These are phyloP conservation scores for Nakazawaea pomicola DNA, from an alignment of 805 yeast species.

Conservation along the genomic window DNA sequence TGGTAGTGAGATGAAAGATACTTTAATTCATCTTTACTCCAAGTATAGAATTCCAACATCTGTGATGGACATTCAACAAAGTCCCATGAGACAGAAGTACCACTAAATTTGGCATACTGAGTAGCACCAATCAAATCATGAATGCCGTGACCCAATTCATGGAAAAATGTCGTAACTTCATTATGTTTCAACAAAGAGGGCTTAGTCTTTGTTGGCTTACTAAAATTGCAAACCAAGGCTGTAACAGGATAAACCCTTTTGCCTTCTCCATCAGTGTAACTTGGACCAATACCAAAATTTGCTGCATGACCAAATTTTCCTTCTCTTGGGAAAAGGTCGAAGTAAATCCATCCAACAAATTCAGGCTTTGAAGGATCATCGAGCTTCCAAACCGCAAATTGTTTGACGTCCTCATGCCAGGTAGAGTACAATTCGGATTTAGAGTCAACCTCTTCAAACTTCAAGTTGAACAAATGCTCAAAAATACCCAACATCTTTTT, in stretches of 20 bases:
- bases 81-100: constrained; percentile 76
- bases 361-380: constrained; percentile 44
- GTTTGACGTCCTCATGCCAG: constrained; percentile 81
- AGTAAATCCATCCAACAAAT: constrained; percentile 74
- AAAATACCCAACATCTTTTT: constrained; percentile 66
- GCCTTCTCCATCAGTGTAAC: constrained; percentile 47
- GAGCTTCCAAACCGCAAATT: constrained; percentile 64
- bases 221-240: constrained; percentile 79
- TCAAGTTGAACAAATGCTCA: constrained; percentile 63
- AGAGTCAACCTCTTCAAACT: constrained; percentile 49
- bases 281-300: constrained; percentile 63
- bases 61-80: constrained; percentile 92
- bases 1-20: constrained; percentile 60
- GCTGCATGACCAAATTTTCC: constrained; percentile 92
- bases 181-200: constrained; percentile 73
- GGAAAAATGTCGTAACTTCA: constrained; percentile 82
- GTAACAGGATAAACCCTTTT: constrained; percentile 60
- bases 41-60: constrained; percentile 84
- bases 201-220: constrained; percentile 63
- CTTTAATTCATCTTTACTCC: constrained; percentile 61
- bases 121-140: constrained; percentile 72
- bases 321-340: constrained; percentile 80
- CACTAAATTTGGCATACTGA: constrained; percentile 62
- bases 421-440: constrained; percentile 34
- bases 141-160: constrained; percentile 86